Evolutionary conservation across 2,329 filamentous ascomycete genomes (phyloP).

Genomic region (Neoscytalidium dimidiatum): DNA sequence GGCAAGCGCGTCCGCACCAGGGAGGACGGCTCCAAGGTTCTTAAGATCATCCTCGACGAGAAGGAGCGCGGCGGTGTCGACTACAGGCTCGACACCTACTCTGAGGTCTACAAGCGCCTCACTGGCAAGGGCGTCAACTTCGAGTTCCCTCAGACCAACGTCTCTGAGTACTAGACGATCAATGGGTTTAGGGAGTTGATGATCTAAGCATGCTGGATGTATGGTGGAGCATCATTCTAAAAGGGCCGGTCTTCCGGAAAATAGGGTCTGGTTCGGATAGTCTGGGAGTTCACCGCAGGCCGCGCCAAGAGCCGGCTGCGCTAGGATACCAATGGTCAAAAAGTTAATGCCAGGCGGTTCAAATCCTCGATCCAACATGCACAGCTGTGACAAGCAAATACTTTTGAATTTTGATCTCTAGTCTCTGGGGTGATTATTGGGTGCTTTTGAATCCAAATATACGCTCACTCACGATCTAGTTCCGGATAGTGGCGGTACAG

Average conservation of each 20-base stretch:
- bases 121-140: slow-evolving; percentile 96
- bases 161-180: slow-evolving; percentile 74
- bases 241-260: slow-evolving; percentile 16
- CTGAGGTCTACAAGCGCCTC: slow-evolving; percentile 97
- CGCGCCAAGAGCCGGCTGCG: background rate
- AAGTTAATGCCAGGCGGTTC: slow-evolving; percentile 8
- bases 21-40: slow-evolving; percentile 96
- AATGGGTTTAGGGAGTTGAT: slow-evolving; percentile 35
- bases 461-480: slow-evolving; percentile 56
- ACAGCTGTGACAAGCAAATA: background rate
- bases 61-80: slow-evolving; percentile 99
- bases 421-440: background rate
- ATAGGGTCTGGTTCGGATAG: slow-evolving; percentile 20
- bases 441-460: background rate
- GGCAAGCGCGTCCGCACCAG: slow-evolving; percentile 98
- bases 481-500: slow-evolving; percentile 75
- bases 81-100: slow-evolving; percentile 99
- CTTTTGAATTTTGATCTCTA: background rate
- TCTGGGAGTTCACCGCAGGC: slow-evolving; percentile 13
- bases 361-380: background rate
- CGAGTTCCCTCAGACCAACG: slow-evolving; percentile 90
- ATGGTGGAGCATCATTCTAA: slow-evolving; percentile 14
- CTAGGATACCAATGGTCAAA: slow-evolving; percentile 20
- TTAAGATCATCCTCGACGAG: slow-evolving; percentile 99
- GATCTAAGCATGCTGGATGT: slow-evolving; percentile 41